Base-by-base conservation (phyloP, 108 stramenopile species). In the Nitzschia sp. region DNA sequence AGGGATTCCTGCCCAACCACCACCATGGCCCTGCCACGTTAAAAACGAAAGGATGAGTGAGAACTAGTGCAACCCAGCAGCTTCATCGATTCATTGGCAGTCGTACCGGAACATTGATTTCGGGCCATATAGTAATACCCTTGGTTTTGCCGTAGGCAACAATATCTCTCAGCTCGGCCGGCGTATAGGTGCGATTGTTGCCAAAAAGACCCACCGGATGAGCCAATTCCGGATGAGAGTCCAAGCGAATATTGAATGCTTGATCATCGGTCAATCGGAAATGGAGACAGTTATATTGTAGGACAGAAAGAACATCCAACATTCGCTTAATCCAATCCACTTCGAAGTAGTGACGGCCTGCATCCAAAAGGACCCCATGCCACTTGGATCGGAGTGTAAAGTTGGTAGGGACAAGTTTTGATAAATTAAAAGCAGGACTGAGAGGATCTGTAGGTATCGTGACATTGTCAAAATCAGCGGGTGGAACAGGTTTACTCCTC, bases 211-310 rank as follows among this genome's bases (percentile, higher is more conserved):
- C 38, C 11, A 70, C 21, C 19, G 62, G 63, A 51, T 67, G 53
- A 38, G 76, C 70, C 69, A 77, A 34, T 7, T 55, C 41, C 7
- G 76, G 76, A 10, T 69, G 59, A 2, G 70, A 59, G 14, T 65
- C 63, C 40, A 77, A 38, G 11, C 19, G 39, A 1, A 78, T 37
- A 57, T 73, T 78, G 46, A 78, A 78, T 2, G 72, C 8, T 65
- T 82, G 81, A 68, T 82, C 81, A 54, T 82, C 81, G 6, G 81
- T 82, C 65, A 82, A 52, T 29, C 81, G 73, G 24, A 82, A 79
- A 53, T 82, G 81, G 11, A 82, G 41, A 24, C 70, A 66, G 52
- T 78, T 82, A 67, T 75, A 79, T 39, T 61, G 53, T 53, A 82
- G 11, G 6, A 65, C 8, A 25, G 57, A 15, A 0, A 82, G 20